Evolutionary conservation across 768 basidiomycete species (phyloP).

Genomic region (Amylocystis lapponica): DNA sequence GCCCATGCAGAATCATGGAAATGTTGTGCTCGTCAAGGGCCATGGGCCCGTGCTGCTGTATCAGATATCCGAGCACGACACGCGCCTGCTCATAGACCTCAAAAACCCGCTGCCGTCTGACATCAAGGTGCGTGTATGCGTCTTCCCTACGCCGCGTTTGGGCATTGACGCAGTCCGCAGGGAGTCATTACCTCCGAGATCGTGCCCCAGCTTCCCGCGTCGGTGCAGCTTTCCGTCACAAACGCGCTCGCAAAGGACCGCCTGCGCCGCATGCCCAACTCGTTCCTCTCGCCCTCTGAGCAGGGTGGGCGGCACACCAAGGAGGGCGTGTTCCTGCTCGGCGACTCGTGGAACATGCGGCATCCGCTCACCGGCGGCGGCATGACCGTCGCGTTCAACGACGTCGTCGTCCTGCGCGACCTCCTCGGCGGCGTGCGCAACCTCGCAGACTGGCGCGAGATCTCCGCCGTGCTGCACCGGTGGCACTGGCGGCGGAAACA

Average conservation of each 20-base stretch:
- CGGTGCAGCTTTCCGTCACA: conserved; percentile 60
- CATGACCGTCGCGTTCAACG: conserved; percentile 93
- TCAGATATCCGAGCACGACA: conserved; percentile 85
- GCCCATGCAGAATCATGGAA: conserved; percentile 76
- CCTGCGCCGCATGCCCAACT: conserved; percentile 91
- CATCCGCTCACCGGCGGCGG: conserved; percentile 97
- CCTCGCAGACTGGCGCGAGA: conserved; percentile 43
- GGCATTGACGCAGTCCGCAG: conserved; percentile 31
- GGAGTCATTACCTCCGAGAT: conserved; percentile 66
- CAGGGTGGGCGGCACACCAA: conserved; percentile 48
- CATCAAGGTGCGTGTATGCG: conserved; percentile 64
- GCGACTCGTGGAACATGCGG: conserved; percentile 99
- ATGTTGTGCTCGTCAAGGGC: conserved; percentile 74
- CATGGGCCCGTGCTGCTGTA: conserved; percentile 89
- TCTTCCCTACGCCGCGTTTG: too few species aligned
- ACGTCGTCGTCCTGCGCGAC: conserved; percentile 68
- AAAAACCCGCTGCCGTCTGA: conserved; percentile 78
- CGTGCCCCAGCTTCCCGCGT: conserved; percentile 73
- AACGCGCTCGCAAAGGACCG: conserved; percentile 73
- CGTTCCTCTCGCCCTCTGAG: conserved; percentile 76
- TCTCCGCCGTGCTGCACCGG: conserved; percentile 47
- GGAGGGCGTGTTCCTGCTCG: conserved; percentile 77
- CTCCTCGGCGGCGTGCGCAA: conserved; percentile 45
- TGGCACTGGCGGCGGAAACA: conserved; percentile 91
- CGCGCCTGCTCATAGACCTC: conserved; percentile 90